phyloP scores from a whole-genome alignment of 2,329 filamentous ascomycete genomes.

The Aspergillus tubingensis region DNA sequence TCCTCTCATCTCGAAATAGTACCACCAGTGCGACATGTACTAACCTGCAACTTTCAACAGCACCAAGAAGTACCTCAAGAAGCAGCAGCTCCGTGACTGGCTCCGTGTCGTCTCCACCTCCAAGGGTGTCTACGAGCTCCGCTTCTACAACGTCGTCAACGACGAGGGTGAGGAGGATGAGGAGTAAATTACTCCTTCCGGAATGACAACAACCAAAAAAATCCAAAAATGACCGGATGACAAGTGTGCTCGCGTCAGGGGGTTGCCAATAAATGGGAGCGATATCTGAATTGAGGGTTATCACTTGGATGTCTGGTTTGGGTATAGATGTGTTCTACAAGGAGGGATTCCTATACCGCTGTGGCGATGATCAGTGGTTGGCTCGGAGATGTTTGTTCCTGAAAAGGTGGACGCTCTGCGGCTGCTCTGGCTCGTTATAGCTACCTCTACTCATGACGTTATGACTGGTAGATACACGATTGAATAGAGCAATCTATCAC shows the following conservation, averaged over 20 bases:
- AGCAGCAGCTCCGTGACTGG: conserved; percentile 99
- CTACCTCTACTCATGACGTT: conserved; percentile 33
- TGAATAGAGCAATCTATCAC: conserved; percentile 27
- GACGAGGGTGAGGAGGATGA: conserved; percentile 98
- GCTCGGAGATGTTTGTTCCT: conserved; percentile 5
- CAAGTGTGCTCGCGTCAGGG: conserved; percentile 12
- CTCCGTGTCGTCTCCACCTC: conserved; percentile 97
- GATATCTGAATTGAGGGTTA: conserved; percentile 5
- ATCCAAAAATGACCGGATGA: conserved; percentile 1
- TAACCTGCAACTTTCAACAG: conserved; percentile 47
- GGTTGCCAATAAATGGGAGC: conserved; percentile 15
- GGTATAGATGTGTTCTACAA: conserved; percentile 18
- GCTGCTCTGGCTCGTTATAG: conserved; percentile 5
- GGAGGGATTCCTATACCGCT: conserved; percentile 6
- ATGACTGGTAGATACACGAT: conserved; percentile 34
- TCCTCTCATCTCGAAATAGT: neutral
- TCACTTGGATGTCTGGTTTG: conserved; percentile 12
- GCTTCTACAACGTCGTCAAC: conserved; percentile 99
- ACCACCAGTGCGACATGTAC: neutral
- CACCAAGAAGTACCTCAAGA: conserved; percentile 99
- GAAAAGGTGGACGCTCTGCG: conserved; percentile 14
- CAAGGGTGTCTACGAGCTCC: conserved; percentile 98
- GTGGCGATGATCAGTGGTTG: neutral
- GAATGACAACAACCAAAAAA: conserved; percentile 28
- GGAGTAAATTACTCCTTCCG: conserved; percentile 67